A percentile compares a stretch with the other conserved stretches of the same genome.
Evolutionary conservation across 805 yeast genomes (phyloP).

Genomic region (Starmerella floris): DNA sequence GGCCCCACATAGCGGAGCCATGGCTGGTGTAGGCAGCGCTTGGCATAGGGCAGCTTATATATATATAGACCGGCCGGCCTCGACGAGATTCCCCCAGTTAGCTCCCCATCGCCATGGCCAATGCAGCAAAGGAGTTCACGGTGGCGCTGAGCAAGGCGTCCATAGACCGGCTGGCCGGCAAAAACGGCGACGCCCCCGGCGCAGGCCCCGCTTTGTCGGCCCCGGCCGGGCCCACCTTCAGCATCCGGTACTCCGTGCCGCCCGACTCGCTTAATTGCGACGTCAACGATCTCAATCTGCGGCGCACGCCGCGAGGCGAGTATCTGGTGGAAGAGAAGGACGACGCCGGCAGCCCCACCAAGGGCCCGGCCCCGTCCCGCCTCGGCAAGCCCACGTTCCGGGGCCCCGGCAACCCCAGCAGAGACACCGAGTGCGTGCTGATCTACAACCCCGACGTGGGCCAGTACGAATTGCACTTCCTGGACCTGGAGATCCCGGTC

Average conservation of each 20-base stretch:
- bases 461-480: conserved; percentile 21
- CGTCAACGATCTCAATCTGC: conserved; percentile 7
- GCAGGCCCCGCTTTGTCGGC: neutral
- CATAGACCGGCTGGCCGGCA: neutral
- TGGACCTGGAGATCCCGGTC: conserved; percentile 17
- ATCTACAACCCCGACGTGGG: conserved; percentile 52
- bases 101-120: no score
- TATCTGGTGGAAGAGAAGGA: conserved; percentile 9
- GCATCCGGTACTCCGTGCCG: conserved; percentile 15
- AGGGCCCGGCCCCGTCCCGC: neutral
- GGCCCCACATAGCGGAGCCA: no score
- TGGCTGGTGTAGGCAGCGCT: no score
- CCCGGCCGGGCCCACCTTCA: conserved; percentile 2
- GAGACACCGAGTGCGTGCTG: conserved; percentile 51
- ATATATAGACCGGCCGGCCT: no score
- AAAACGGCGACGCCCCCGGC: neutral
- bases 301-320: conserved; percentile 15
- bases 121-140: neutral
- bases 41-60: no score
- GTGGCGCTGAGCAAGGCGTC: neutral
- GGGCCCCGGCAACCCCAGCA: conserved; percentile 21
- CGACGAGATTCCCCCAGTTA: no score
- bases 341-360: neutral
- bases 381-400: conserved; percentile 16
- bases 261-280: conserved; percentile 9